Percentiles rank a stretch among this genome's conserved stretches.
These are phyloP conservation scores for Colletotrichum sublineola DNA, from an alignment of 2,329 filamentous ascomycete species.

Conservation along the genomic window DNA sequence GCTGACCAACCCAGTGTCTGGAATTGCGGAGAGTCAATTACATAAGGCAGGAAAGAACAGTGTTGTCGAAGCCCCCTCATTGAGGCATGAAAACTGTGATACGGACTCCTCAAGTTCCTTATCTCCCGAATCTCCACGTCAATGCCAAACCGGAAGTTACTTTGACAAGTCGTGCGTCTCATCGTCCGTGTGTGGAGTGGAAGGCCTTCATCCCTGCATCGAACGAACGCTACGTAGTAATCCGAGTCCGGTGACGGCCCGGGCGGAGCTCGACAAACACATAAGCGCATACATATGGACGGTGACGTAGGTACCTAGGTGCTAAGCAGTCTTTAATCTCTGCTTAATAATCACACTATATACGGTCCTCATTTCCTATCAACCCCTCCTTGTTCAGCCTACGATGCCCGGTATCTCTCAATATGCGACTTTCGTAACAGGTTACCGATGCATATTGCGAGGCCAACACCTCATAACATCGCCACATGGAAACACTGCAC, in stretches of 20 bases:
- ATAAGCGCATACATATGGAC: neutral
- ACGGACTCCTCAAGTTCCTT: conserved; percentile 18
- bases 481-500: neutral
- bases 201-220: neutral
- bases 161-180: neutral
- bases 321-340: neutral
- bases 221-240: neutral
- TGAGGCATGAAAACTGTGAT: conserved; percentile 1
- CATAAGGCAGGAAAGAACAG: conserved; percentile 1
- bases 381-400: neutral
- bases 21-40: conserved; percentile 15
- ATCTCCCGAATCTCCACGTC: conserved; percentile 6
- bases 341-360: conserved; percentile 7
- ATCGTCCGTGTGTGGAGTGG: neutral
- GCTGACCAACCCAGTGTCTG: conserved; percentile 3
- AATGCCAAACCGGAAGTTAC: neutral
- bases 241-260: conserved; percentile 3
- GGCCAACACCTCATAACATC: neutral
- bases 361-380: neutral
- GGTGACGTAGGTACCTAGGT: conserved; percentile 10
- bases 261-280: conserved; percentile 6
- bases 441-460: neutral
- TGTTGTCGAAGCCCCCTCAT: conserved; percentile 10
- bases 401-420: neutral
- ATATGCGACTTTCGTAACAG: neutral